phyloP scores from a whole-genome alignment of 192 early-diverging fungal species.

The Phlyctochytrium bullatum region DNA sequence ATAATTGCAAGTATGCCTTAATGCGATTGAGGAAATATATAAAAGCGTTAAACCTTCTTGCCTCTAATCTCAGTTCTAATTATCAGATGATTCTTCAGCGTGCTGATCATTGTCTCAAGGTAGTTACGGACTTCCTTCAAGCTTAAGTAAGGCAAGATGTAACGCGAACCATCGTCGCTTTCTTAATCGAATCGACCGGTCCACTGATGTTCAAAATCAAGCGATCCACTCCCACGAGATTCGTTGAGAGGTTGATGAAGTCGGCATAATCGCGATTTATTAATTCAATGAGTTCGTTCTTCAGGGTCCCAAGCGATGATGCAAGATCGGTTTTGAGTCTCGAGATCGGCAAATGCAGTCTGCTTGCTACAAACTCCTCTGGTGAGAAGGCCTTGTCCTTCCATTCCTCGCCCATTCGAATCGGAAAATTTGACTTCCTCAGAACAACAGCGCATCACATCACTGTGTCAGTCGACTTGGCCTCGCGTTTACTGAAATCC shows the following conservation, averaged over 20 bases:
- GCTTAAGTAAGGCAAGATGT: background rate
- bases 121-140: slow-evolving; percentile 48
- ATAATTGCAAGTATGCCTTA: slow-evolving; percentile 63
- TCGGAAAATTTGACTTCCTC: too few species aligned
- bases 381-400: slow-evolving; percentile 42
- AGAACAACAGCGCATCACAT: too few species aligned
- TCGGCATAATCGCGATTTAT: slow-evolving; percentile 79
- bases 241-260: slow-evolving; percentile 77
- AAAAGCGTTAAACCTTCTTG: slow-evolving; percentile 52
- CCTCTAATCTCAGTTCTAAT: slow-evolving; percentile 64
- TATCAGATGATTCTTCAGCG: slow-evolving; percentile 58
- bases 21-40: background rate
- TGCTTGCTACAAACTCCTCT: slow-evolving; percentile 59
- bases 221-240: slow-evolving; percentile 69
- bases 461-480: too few species aligned
- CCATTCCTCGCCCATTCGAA: slow-evolving; percentile 14
- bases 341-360: slow-evolving; percentile 68
- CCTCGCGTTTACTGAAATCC: too few species aligned
- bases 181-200: slow-evolving; percentile 61
- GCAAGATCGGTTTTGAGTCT: slow-evolving; percentile 61
- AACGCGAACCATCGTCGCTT: background rate
- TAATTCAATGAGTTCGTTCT: slow-evolving; percentile 72
- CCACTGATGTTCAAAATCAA: slow-evolving; percentile 58
- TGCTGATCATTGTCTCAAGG: slow-evolving; percentile 51
- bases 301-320: slow-evolving; percentile 55